Evolutionary conservation across 2,329 filamentous ascomycete genomes (phyloP), one percentile per base, ranked within the genome.

Genomic region (Teratosphaeria viscida): DNA sequence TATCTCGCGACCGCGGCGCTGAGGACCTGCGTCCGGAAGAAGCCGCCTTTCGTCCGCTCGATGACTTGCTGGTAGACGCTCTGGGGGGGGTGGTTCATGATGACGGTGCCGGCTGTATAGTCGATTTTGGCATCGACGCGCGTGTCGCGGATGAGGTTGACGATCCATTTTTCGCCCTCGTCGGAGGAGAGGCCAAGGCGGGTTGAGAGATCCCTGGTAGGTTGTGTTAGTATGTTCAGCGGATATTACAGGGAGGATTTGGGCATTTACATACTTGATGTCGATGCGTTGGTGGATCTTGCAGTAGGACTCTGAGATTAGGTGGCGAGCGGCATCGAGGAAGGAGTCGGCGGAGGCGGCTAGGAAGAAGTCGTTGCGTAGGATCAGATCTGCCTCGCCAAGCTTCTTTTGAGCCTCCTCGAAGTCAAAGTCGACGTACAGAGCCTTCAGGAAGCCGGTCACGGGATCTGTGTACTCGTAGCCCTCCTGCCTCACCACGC

Each of bases 131-230:
- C 94, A 73, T 99, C 94, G 64, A 99, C 89, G 64, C 92, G 85
- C 27, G 94, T 99, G 78, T 99, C 94, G 65, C 94, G 88, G 78
- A 99, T 99, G 65, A 99, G 83, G 81, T 99, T 99, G 70, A 99
- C 94, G 72, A 99, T 99, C 94, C 94, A 99, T 82, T 99, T 99
- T 85, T 99, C 94, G 70, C 94, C 94, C 72, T 97, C 94, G 72
- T 95, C 90, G 70, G 92, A 87, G 73, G 88, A 90, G 65, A 99
- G 82, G 66, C 92, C 94, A 62, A 99, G 85, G 74, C 94, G 89
- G 64, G 86, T 88, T 65, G 91, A 96, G 61, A 99, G 84, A 70
- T 97, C 94, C 77, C 84, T 86, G 63, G 16, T 29, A 5, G 19
- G 2, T 34, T 23, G 7, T 37, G 53, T 54, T 34, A 54, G 53